These are phyloP conservation scores for Wallacemonas sp. DNA, from an alignment of 208 protist genomes.

Conservation along the genomic window DNA sequence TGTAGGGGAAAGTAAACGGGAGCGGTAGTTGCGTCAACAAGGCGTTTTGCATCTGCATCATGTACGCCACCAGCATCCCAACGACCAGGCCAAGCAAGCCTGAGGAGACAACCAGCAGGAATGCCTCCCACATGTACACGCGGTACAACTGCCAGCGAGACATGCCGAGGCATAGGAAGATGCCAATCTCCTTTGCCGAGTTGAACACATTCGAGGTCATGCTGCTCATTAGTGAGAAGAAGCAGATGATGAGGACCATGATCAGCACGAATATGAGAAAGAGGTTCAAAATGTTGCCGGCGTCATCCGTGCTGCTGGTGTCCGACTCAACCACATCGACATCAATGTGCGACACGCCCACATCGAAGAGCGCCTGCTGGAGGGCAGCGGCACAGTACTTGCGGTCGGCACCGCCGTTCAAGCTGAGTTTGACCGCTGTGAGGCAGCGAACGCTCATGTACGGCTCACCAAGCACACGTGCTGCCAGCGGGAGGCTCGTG, in stretches of 20 bases:
- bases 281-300: conserved; percentile 68
- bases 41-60: conserved; percentile 87
- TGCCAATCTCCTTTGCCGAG: conserved; percentile 95
- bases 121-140: conserved; percentile 96
- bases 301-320: conserved; percentile 32
- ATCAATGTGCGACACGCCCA: not conserved
- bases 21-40: conserved; percentile 92
- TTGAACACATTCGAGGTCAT: conserved; percentile 93
- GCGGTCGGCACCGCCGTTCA: not conserved
- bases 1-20: conserved; percentile 89
- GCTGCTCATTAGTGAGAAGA: conserved; percentile 92
- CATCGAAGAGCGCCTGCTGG: not conserved
- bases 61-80: conserved; percentile 86
- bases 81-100: conserved; percentile 91
- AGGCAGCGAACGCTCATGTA: conserved; percentile 10
- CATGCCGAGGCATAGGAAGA: conserved; percentile 91
- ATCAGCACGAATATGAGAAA: conserved; percentile 92
- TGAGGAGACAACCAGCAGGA: conserved; percentile 90
- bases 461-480: conserved; percentile 2
- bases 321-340: conserved; percentile 3
- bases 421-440: not conserved
- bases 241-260: conserved; percentile 92
- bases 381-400: too few species aligned
- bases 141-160: conserved; percentile 68
- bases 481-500: conserved; percentile 10